phyloP scores from a whole-genome alignment of 1,284 basidiomycete genomes.

The Phlebopus sp. region DNA sequence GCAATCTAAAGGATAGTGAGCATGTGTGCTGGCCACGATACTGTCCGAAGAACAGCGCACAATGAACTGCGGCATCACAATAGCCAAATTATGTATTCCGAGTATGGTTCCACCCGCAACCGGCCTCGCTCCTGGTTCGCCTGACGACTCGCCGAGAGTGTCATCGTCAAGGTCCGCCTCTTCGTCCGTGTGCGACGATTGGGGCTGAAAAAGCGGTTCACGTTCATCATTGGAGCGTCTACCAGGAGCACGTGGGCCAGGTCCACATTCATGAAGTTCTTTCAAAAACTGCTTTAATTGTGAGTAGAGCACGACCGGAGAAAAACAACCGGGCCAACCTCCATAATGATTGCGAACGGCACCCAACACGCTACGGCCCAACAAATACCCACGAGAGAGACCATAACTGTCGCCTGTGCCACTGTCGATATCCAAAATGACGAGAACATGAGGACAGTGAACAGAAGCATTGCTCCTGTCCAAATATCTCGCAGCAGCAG shows the following conservation, averaged over 20 bases:
- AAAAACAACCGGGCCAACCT: slow-evolving; percentile 43
- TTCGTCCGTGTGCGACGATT: slow-evolving; percentile 42
- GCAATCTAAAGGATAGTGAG: slow-evolving; percentile 59
- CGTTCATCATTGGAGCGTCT: slow-evolving; percentile 40
- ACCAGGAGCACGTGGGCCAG: slow-evolving; percentile 1
- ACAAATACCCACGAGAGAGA: slow-evolving; percentile 84
- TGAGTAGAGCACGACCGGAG: neutral
- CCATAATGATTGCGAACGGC: slow-evolving; percentile 90
- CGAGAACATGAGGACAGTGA: slow-evolving; percentile 72
- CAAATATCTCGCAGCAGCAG: slow-evolving; percentile 90
- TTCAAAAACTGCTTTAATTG: slow-evolving; percentile 33
- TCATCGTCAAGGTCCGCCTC: slow-evolving; percentile 42
- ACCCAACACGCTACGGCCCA: slow-evolving; percentile 97
- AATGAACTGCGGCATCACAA: slow-evolving; percentile 90
- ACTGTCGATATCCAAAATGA: slow-evolving; percentile 85
- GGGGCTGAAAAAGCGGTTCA: slow-evolving; percentile 66
- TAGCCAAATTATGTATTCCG: slow-evolving; percentile 93
- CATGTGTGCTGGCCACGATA: neutral
- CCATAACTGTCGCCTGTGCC: slow-evolving; percentile 69
- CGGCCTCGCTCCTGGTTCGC: slow-evolving; percentile 47
- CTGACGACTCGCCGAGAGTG: slow-evolving; percentile 24
- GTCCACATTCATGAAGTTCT: slow-evolving; percentile 8
- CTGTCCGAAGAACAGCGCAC: slow-evolving; percentile 46
- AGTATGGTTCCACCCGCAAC: slow-evolving; percentile 91
- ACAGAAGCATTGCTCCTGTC: slow-evolving; percentile 81